These are phyloP conservation scores for Inga oerstediana DNA, from an alignment of 306 rosid species.

Conservation along the genomic window DNA sequence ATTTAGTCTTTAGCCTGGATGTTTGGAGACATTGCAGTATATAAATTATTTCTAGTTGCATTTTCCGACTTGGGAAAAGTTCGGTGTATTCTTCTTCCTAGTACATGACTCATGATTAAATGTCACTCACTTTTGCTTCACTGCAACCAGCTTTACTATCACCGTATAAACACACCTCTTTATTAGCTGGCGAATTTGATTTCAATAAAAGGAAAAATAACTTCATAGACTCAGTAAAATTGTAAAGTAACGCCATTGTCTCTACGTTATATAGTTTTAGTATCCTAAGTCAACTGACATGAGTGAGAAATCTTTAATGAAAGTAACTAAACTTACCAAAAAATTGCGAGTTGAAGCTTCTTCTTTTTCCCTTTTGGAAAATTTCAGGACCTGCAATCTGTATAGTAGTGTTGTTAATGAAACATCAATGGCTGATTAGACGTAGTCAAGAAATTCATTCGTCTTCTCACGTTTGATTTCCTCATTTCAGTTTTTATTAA, in stretches of 20 bases:
- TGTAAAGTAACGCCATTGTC: neutral
- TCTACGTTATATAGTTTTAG: neutral
- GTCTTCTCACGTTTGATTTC: neutral
- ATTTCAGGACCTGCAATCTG: conserved; percentile 8
- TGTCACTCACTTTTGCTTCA: neutral
- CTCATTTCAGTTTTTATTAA: neutral
- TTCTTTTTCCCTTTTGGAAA: neutral
- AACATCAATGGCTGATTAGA: neutral
- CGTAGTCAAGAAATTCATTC: neutral
- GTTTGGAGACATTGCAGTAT: neutral
- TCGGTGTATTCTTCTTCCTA: neutral
- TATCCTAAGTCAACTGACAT: neutral
- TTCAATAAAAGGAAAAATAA: neutral
- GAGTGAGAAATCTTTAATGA: neutral
- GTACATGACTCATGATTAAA: neutral
- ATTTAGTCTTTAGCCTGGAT: neutral
- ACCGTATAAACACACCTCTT: no score
- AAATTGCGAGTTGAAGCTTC: conserved; percentile 6
- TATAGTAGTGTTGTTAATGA: neutral
- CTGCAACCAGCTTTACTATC: neutral
- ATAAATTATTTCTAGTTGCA: neutral
- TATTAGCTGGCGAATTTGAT: neutral
- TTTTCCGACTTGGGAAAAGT: conserved; percentile 1
- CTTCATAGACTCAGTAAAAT: neutral
- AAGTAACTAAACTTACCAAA: conserved; percentile 11